These are phyloP conservation scores for Mucor racemosus DNA, from an alignment of 371 early-diverging fungal genomes.

Conservation along the genomic window DNA sequence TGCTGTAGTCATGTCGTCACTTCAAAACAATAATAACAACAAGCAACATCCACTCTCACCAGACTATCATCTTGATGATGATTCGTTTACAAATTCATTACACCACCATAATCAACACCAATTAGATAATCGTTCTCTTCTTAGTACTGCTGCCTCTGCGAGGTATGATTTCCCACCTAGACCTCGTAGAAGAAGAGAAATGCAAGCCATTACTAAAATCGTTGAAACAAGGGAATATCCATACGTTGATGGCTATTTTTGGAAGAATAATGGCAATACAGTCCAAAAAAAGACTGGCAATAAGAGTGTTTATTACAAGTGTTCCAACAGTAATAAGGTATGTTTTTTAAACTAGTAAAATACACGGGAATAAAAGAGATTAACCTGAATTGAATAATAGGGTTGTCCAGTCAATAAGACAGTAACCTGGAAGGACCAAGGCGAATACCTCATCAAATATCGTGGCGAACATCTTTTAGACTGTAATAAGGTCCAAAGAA, in stretches of 20 bases:
- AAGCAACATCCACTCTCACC: slow-evolving; percentile 26
- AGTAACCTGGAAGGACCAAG: slow-evolving; percentile 64
- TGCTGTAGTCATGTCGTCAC: slow-evolving; percentile 28
- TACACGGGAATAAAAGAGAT: background rate
- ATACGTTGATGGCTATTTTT: slow-evolving; percentile 53
- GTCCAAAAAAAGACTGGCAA: slow-evolving; percentile 60
- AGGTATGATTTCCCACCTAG: slow-evolving; percentile 23
- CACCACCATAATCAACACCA: slow-evolving; percentile 10
- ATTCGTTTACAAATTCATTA: slow-evolving; percentile 13
- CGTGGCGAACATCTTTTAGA: slow-evolving; percentile 65
- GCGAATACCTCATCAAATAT: slow-evolving; percentile 67
- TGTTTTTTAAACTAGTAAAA: background rate
- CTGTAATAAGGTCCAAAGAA: slow-evolving; percentile 59
- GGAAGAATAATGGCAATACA: slow-evolving; percentile 67
- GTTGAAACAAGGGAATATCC: slow-evolving; percentile 60
- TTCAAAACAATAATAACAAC: slow-evolving; percentile 16
- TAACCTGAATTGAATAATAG: slow-evolving; percentile 14
- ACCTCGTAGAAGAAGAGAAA: slow-evolving; percentile 51
- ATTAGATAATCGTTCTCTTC: slow-evolving; percentile 9
- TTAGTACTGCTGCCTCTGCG: background rate
- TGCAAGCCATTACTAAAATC: slow-evolving; percentile 64
- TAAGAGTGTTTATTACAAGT: slow-evolving; percentile 62
- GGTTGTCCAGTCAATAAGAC: slow-evolving; percentile 70
- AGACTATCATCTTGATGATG: slow-evolving; percentile 24
- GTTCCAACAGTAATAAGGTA: slow-evolving; percentile 51